Percentiles rank a stretch among this genome's conserved stretches.
Conservation (phyloP, 768 basidiomycete genomes). For the Psilocybe azurescens region DNA sequence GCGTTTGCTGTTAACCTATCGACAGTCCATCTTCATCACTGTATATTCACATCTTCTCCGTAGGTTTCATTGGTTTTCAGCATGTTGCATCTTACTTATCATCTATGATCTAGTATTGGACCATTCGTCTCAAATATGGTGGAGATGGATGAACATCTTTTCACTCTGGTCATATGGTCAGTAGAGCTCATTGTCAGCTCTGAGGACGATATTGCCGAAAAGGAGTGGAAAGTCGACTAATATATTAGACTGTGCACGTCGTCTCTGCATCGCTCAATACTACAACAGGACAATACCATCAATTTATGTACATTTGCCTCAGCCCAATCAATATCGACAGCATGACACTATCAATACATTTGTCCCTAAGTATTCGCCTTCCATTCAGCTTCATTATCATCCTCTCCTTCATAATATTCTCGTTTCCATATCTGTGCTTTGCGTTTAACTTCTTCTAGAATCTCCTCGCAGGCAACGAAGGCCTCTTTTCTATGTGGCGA, state of each 20-base stretch:
- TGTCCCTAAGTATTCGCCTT: conserved; percentile 57
- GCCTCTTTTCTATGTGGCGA: conserved; percentile 85
- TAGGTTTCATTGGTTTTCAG: conserved; percentile 41
- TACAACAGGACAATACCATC: conserved; percentile 14
- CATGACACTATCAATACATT: neutral
- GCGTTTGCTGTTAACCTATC: conserved; percentile 77
- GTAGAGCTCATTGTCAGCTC: conserved; percentile 80
- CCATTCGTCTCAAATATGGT: conserved; percentile 92
- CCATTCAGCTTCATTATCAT: conserved; percentile 69
- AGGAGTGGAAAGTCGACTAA: conserved; percentile 84
- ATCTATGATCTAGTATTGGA: conserved; percentile 66
- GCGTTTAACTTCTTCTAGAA: conserved; percentile 86
- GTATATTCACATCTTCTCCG: conserved; percentile 87
- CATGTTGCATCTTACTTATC: conserved; percentile 1
- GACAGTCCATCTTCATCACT: conserved; percentile 83
- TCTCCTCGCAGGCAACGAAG: conserved; percentile 77
- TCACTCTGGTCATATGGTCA: conserved; percentile 84
- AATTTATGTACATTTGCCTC: neutral
- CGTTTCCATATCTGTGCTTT: conserved; percentile 92
- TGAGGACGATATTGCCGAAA: conserved; percentile 68
- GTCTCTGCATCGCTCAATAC: neutral
- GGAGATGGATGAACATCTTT: conserved; percentile 93
- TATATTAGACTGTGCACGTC: neutral
- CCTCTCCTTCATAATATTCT: conserved; percentile 81
- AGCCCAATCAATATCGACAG: too few relatives aligned